Evolutionary conservation across 345 rosid genomes (phyloP), one percentile per base, ranked within the genome.

Genomic region (Sisymbrium altissimum): DNA sequence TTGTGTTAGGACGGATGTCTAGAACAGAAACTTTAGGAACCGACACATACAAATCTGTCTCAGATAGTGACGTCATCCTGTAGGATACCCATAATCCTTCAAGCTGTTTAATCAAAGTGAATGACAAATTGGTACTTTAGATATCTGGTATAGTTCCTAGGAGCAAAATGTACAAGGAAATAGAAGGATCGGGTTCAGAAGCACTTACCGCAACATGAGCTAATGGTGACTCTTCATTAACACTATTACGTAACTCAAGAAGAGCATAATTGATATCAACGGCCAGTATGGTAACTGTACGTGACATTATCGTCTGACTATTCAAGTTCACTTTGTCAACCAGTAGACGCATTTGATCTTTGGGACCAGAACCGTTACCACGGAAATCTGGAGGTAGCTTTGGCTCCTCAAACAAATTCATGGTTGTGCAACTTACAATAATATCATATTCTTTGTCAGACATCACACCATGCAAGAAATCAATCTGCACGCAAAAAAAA

Each of bases 1-100:
- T 92, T 38, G 96, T 89, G 69, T 81, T 82, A 71, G 93, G 88
- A 76, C 97, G 99, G 68, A 83, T 83, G 76, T 95, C 99, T 77
- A 90, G 75, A 76, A 95, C 73, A 72, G 98, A 92, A 79, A 95
- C 87, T 68, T 84, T 92, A 46, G 97, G 97, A 82, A 95, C 82
- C 4, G 97, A 92, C 44, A 95, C 81, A 77, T 95, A 92, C 61
- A 95, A 92, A 84, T 95, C 99, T 64, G 92, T 84, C 82, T 95
- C 99, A 39, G 92, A 90, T 71, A 87, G 81, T 44, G 97, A 88
- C 70, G 99, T 89, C 89, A 84, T 86, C 50, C 98, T 80, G 74
- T 90, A 95, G 75, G 92, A 85, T 54, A 92, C 94, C 99, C 99
- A 95, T 73, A 95, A 86, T 60, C 96, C 96, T 84, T 95, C 98